Conservation (phyloP, 2,329 filamentous ascomycete species). For the Phaeoacremonium minimum region DNA sequence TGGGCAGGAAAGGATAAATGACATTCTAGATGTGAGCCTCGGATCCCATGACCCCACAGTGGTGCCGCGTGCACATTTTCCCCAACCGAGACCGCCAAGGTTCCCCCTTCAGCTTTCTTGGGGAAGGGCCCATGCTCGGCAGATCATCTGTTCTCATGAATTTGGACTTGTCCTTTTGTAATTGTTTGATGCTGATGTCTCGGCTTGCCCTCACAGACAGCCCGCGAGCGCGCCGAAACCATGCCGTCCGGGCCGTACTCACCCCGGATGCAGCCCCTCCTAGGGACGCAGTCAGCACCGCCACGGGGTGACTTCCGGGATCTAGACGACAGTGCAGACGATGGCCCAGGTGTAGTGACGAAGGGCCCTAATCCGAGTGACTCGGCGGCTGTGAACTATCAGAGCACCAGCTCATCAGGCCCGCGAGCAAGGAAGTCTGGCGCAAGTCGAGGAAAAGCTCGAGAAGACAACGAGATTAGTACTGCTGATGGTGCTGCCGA, state of each 20-base stretch:
- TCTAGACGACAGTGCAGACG: background rate
- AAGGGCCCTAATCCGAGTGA: constrained; percentile 5
- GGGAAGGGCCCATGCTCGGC: background rate
- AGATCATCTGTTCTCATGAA: background rate
- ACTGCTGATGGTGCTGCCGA: background rate
- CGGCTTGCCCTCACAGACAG: constrained; percentile 3
- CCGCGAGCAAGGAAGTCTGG: background rate
- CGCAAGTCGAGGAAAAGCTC: constrained; percentile 1
- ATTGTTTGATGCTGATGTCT: background rate
- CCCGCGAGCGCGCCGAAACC: constrained; percentile 9
- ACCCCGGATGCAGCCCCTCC: constrained; percentile 4
- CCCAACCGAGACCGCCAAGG: background rate
- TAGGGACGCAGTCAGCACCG: background rate
- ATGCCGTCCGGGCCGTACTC: constrained; percentile 8
- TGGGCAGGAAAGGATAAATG: constrained; percentile 23
- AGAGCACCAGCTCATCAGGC: constrained; percentile 5
- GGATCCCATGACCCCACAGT: background rate
- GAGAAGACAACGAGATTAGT: constrained; percentile 1
- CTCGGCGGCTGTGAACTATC: constrained; percentile 7
- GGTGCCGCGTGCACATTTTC: background rate
- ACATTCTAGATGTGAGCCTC: constrained; percentile 25
- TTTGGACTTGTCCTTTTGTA: background rate
- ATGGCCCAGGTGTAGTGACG: constrained; percentile 8
- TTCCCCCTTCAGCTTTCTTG: background rate
- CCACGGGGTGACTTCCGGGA: background rate